Evolutionary conservation across 2,329 filamentous ascomycete species (phyloP), one percentile per base, ranked within the genome.

Genomic region (Sclerotinia nivalis): DNA sequence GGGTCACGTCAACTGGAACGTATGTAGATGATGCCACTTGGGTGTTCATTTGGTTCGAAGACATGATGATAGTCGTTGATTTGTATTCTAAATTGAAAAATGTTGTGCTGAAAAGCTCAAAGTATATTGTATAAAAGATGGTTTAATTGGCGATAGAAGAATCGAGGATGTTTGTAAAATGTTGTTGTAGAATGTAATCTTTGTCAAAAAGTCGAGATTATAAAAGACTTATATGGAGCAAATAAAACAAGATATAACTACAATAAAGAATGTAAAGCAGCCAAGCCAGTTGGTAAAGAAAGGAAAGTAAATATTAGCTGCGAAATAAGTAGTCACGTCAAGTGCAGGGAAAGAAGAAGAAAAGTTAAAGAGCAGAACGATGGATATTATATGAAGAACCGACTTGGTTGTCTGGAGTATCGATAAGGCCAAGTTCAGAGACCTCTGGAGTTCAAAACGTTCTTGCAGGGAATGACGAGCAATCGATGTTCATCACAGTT

Each of bases 241-340:
- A 75, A 72, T 73, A 74, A 72, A 75, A 76, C 67, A 75, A 76
- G 71, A 71, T 68, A 77, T 75, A 76, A 77, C 75, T 77, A 77
- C 76, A 78, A 72, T 81, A 84, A 84, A 78, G 82, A 84, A 84
- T 81, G 83, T 80, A 83, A 80, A 34, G 81, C 81, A 82, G 81
- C 83, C 83, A 84, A 84, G 79, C 83, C 84, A 83, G 83, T 84
- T 83, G 83, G 83, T 78, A 75, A 77, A 77, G 81, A 78, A 84
- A 83, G 79, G 82, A 83, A 80, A 81, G 81, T 78, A 72, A 73
- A 73, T 73, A 77, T 78, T 77, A 78, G 77, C 77, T 79, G 78
- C 77, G 74, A 73, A 74, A 70, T 54, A 69, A 71, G 75, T 78
- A 77, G 73, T 79, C 73, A 74, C 76, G 75, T 77, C 75, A 72